Evolutionary conservation across 306 rosid species (phyloP), one percentile per base, ranked within the genome.

Genomic region (Acacia melanoxylon): DNA sequence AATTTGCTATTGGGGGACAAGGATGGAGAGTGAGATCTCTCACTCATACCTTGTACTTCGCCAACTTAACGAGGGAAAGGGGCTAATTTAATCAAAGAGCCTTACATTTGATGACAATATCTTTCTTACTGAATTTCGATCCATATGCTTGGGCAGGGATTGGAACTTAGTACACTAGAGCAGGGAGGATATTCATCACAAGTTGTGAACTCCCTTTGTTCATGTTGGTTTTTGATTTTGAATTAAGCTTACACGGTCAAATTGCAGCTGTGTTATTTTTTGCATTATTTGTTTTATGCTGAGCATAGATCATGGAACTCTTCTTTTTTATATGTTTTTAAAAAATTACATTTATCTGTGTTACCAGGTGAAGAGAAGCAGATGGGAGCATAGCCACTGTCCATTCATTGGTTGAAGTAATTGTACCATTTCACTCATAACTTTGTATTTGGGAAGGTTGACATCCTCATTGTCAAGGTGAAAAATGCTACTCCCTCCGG

Each of bases 401-500:
- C 63, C 24, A n/a, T 67, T 75, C 76, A 6, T 42, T 16, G 24
- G 42, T 63, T 46, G 20, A 63, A 33, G 63, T 67, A 41, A 24
- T 76, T 80, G 75, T 58, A 15, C 66, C 62, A 29, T 59, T 69
- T 42, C 63, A 4, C 40, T 63, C 31, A 71, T 72, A 80, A 76
- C 72, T 27, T 82, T 82, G 78, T 19, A 48, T 70, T 46, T 29
- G 25, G 46, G 68, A 51, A 73, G 54, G 27, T 68, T 80, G 70
- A 6, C 12, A 48, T 58, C 54, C 44, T 73, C 75, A 20, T 52
- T 33, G 72, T 35, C 65, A 75, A 72, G 58, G 49, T n/a, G 59
- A 62, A 75, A 68, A 83, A 89, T 86, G 90, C 20, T 82, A 24
- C 68, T 80, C 68, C 82, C n/a, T n/a, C n/a, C n/a, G n/a, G n/a